Evolutionary conservation across 306 rosid species (phyloP).

Genomic region (Phaseolus lunatus): DNA sequence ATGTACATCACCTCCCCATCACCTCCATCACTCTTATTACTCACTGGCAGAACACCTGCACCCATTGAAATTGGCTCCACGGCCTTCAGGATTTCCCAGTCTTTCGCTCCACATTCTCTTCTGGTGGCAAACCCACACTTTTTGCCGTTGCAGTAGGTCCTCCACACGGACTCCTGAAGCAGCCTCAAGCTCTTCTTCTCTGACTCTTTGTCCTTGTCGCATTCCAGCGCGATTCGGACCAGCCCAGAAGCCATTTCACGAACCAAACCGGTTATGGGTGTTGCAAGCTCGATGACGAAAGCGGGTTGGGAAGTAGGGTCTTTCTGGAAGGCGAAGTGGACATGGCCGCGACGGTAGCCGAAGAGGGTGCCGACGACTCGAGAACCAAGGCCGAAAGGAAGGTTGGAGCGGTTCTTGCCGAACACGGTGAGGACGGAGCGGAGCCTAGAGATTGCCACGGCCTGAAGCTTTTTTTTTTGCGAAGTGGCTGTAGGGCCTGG

Average conservation of each 20-base stretch:
- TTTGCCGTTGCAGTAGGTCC: constrained; percentile 92
- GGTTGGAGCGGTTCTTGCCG: constrained; percentile 69
- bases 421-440: constrained; percentile 78
- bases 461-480: constrained; percentile 68
- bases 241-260: constrained; percentile 99
- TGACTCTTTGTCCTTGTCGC: constrained; percentile 69
- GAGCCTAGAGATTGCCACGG: constrained; percentile 75
- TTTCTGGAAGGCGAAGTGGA: constrained; percentile 87
- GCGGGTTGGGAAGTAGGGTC: constrained; percentile 85
- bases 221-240: constrained; percentile 92
- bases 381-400: constrained; percentile 67
- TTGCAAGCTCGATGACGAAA: constrained; percentile 87
- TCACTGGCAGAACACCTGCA: constrained; percentile 86
- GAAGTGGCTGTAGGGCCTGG: constrained; percentile 33
- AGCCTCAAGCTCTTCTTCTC: constrained; percentile 57
- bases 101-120: constrained; percentile 88
- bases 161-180: constrained; percentile 87
- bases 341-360: constrained; percentile 90
- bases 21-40: constrained; percentile 45
- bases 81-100: constrained; percentile 84
- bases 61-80: constrained; percentile 98
- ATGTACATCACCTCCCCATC: constrained; percentile 86
- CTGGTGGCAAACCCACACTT: constrained; percentile 88
- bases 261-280: constrained; percentile 88
- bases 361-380: constrained; percentile 91